Conservation (phyloP, 1,284 basidiomycete species). For the Mixia osmundae region DNA sequence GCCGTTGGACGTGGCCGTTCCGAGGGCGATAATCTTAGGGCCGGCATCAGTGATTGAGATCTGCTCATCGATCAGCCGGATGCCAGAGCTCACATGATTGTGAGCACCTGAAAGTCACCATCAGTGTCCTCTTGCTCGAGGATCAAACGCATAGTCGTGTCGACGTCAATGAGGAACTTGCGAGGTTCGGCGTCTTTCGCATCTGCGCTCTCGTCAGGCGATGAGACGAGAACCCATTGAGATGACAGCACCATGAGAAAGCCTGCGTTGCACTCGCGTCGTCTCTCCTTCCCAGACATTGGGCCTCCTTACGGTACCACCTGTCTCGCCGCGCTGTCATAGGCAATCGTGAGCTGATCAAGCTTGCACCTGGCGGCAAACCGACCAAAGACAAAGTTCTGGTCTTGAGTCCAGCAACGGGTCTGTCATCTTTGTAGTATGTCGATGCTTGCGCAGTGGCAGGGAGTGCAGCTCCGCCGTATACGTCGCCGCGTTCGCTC, state of each 20-base stretch:
- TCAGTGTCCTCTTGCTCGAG: slow-evolving; percentile 97
- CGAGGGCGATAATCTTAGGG: slow-evolving; percentile 83
- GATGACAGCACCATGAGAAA: slow-evolving; percentile 39
- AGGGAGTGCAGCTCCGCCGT: too few species aligned
- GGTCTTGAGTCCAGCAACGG: too few species aligned
- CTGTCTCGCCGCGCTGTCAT: too few species aligned
- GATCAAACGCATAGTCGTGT: slow-evolving; percentile 87
- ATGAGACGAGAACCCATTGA: not conserved
- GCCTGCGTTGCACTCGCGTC: slow-evolving; percentile 41
- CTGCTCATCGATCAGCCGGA: slow-evolving; percentile 26
- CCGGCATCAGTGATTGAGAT: slow-evolving; percentile 92
- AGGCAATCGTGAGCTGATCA: too few species aligned
- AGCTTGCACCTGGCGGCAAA: too few species aligned
- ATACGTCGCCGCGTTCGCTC: too few species aligned
- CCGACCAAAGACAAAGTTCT: too few species aligned
- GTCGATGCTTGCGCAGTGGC: too few species aligned
- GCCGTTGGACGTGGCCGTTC: slow-evolving; percentile 89
- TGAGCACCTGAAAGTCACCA: slow-evolving; percentile 45
- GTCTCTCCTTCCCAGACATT: slow-evolving; percentile 52
- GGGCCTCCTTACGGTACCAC: too few species aligned
- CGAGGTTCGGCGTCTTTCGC: slow-evolving; percentile 29
- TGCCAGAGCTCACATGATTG: not conserved
- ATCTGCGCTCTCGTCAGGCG: slow-evolving; percentile 19
- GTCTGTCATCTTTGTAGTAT: too few species aligned
- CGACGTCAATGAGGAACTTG: slow-evolving; percentile 92